A percentile compares a stretch with the other conserved stretches of the same genome.
Conservation (phyloP, 345 rosid species). For the Ceriops decandra region DNA sequence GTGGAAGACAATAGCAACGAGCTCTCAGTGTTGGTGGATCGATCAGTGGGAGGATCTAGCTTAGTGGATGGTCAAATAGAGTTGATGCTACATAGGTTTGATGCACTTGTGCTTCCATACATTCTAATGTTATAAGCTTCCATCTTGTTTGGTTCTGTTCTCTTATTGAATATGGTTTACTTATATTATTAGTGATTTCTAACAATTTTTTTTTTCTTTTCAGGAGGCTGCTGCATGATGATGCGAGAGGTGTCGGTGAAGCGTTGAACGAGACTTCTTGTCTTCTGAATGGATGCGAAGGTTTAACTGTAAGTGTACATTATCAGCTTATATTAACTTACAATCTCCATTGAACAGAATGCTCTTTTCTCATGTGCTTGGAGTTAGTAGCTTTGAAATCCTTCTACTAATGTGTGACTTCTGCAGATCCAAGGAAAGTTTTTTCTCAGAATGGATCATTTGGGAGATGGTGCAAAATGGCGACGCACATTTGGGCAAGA, state of each 20-base stretch:
- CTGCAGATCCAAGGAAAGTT: constrained; percentile 75
- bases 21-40: constrained; percentile 85
- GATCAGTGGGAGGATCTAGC: constrained; percentile 86
- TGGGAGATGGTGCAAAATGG: constrained; percentile 93
- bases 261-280: constrained; percentile 87
- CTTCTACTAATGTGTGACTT: constrained; percentile 1
- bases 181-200: constrained; percentile 12
- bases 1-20: constrained; percentile 63
- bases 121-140: background rate
- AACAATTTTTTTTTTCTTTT: background rate
- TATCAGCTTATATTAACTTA: constrained; percentile 14
- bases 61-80: constrained; percentile 83
- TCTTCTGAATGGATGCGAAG: constrained; percentile 59
- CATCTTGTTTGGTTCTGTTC: constrained; percentile 2
- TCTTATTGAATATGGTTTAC: constrained; percentile 5
- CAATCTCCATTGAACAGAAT: background rate
- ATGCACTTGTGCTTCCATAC: background rate
- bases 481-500: constrained; percentile 83
- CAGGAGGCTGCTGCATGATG: constrained; percentile 89
- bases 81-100: constrained; percentile 88
- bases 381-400: background rate
- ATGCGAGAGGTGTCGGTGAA: constrained; percentile 85
- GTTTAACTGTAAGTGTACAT: constrained; percentile 68
- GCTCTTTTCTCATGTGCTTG: too few species aligned
- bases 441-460: constrained; percentile 60